A percentile compares a stretch with the other conserved stretches of the same genome.
Conservation (phyloP, 2,329 filamentous ascomycete species). For the Trichoderma brevicompactum region DNA sequence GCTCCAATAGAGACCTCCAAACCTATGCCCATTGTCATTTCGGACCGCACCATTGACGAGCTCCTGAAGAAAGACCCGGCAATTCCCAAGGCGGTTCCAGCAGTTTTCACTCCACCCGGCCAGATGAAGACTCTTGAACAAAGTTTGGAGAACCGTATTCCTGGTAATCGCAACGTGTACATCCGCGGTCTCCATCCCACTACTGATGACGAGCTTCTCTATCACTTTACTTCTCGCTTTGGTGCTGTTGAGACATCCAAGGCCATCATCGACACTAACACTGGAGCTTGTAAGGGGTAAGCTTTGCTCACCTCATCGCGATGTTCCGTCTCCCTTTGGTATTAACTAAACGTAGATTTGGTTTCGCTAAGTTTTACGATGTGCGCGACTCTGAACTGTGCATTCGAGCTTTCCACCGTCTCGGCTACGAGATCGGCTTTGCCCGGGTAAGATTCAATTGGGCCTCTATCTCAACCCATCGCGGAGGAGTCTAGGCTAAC, state of each 20-base stretch:
- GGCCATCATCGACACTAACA: slow-evolving; percentile 94
- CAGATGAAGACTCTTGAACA: slow-evolving; percentile 90
- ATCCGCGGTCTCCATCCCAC: slow-evolving; percentile 95
- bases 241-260: slow-evolving; percentile 96
- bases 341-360: slow-evolving; percentile 67
- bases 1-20: slow-evolving; percentile 49
- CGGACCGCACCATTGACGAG: slow-evolving; percentile 62
- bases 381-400: slow-evolving; percentile 90
- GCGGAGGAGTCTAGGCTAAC: slow-evolving; percentile 1
- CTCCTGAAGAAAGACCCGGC: slow-evolving; percentile 75
- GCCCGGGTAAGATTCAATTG: slow-evolving; percentile 69
- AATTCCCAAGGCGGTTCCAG: slow-evolving; percentile 87
- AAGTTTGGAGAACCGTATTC: slow-evolving; percentile 87
- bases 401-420: slow-evolving; percentile 91
- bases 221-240: slow-evolving; percentile 82
- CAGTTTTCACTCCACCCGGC: slow-evolving; percentile 82
- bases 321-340: not conserved
- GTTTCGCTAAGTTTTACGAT: slow-evolving; percentile 93
- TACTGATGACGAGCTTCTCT: slow-evolving; percentile 88
- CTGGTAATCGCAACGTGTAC: slow-evolving; percentile 96
- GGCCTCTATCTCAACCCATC: not conserved
- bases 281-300: slow-evolving; percentile 94
- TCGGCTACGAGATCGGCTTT: slow-evolving; percentile 97
- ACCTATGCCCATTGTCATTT: slow-evolving; percentile 43
- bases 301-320: slow-evolving; percentile 36